Percentiles rank a stretch among this genome's conserved stretches.
Evolutionary conservation across 371 early-diverging fungal species (phyloP).

Genomic region (Caulochytrium protostelioides): DNA sequence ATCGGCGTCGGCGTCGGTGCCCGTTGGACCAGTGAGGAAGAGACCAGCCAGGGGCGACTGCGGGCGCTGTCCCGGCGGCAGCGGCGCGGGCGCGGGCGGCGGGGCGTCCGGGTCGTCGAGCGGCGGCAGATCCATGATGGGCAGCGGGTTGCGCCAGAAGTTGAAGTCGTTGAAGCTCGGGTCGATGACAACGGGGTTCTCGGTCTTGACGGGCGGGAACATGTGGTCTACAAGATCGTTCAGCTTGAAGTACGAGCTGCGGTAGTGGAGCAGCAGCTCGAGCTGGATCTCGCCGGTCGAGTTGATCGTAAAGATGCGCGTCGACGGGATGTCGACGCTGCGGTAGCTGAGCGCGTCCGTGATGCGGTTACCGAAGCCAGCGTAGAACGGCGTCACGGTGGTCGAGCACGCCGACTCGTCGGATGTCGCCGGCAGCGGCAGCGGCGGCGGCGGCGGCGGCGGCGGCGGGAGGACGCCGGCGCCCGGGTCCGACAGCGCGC

Average conservation of each 20-base stretch:
- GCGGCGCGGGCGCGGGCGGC: too few relatives aligned
- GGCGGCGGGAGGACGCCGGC: too few relatives aligned
- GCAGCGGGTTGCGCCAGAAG: constrained; percentile 49
- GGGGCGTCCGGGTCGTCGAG: neutral
- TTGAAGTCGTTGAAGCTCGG: constrained; percentile 67
- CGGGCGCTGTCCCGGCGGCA: too few relatives aligned
- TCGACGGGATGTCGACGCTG: constrained; percentile 74
- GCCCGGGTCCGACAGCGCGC: too few relatives aligned
- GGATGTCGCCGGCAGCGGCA: too few relatives aligned
- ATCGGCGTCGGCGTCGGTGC: too few relatives aligned
- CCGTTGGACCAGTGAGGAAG: too few relatives aligned
- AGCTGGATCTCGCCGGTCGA: constrained; percentile 75
- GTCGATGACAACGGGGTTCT: constrained; percentile 3
- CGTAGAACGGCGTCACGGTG: constrained; percentile 62
- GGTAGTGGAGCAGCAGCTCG: constrained; percentile 63
- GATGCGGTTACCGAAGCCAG: constrained; percentile 96
- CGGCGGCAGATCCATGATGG: constrained; percentile 12
- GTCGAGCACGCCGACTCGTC: too few relatives aligned
- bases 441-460: too few relatives aligned
- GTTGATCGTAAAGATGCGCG: constrained; percentile 93
- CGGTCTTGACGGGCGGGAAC: constrained; percentile 49
- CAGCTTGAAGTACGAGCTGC: constrained; percentile 62
- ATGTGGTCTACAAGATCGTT: constrained; percentile 90
- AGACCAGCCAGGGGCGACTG: too few relatives aligned
- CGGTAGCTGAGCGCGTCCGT: constrained; percentile 91